Percentiles rank a stretch among this genome's conserved stretches.
Evolutionary conservation across 495 filamentous ascomycete genomes (phyloP).

Genomic region (Annulohypoxylon stygium): DNA sequence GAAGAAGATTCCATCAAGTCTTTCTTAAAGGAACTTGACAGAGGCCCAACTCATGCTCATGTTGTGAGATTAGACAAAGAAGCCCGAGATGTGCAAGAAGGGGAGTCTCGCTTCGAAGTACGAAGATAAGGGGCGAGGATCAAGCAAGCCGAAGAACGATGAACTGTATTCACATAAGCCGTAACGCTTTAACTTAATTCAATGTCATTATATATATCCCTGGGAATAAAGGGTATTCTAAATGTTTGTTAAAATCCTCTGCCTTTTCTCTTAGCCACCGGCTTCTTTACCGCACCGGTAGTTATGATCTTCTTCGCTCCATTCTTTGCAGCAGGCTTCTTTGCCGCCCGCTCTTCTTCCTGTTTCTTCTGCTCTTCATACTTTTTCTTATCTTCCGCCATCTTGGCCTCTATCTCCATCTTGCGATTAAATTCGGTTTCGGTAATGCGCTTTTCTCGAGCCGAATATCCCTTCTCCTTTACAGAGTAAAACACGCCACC

Average conservation of each 20-base stretch:
- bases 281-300: conserved; percentile 72
- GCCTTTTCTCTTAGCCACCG: conserved; percentile 67
- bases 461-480: conserved; percentile 97
- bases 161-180: conserved; percentile 18
- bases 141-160: background rate
- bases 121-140: conserved; percentile 48
- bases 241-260: conserved; percentile 62
- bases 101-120: conserved; percentile 74
- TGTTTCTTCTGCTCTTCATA: conserved; percentile 70
- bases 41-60: conserved; percentile 74
- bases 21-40: conserved; percentile 81
- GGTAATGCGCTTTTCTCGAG: conserved; percentile 86
- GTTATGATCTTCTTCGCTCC: conserved; percentile 66
- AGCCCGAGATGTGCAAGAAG: conserved; percentile 70
- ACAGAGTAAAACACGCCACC: conserved; percentile 99
- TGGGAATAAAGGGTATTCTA: conserved; percentile 24
- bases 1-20: conserved; percentile 70
- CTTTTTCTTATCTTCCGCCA: conserved; percentile 87
- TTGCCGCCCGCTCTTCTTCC: conserved; percentile 60
- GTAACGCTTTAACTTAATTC: background rate
- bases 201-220: background rate
- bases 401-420: conserved; percentile 95
- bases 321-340: conserved; percentile 58
- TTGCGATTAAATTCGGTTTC: conserved; percentile 95
- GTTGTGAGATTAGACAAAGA: conserved; percentile 80